Base-by-base conservation (phyloP, 2,329 filamentous ascomycete species). In the Drechslerella stenobrocha region DNA sequence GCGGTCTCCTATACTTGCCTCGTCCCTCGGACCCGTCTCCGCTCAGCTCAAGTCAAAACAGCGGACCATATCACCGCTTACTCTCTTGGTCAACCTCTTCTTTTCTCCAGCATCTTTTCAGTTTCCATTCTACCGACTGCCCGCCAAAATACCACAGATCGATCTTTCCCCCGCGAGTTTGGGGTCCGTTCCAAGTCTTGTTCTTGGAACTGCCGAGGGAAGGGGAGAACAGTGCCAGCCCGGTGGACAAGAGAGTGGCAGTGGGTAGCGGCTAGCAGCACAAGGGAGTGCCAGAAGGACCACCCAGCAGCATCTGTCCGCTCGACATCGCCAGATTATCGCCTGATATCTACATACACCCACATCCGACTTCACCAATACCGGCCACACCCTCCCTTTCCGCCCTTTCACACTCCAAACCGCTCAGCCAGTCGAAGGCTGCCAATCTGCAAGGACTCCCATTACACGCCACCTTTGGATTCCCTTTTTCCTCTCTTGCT, bases 121-220 rank as follows among this genome's bases (percentile, higher is more conserved):
- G 35, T 56, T 67, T 56, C 40, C 50, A 58, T 58, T 58, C 45
- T 37, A 47, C 53, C 37, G 47, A 52, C 47, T 44, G 37, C 53
- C 47, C 44, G 47, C 53, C 61, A 53, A 66, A 66, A 66, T 66
- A 66, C 48, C 48, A 58, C 61, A 52, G 61, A 66, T 53, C 61
- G 53, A 59, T 52, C 48, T 48, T 50, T 23, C 35, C 53, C 45
- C 46, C 47, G 47, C 20, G 59, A 60, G 53, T 46, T 67, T 67
- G 60, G 63, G 37, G 37, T 18, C 4, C 37, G n/a, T 42, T 18
- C 37, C n/a, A 42, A 20, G 15, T 18, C 15, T 60, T 59, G 58
- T 60, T 67, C 34, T 45, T 42, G 50, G 50, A 34, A 42, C 48
- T 56, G 52, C 51, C 50, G 34, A 67, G 44, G 52, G 55, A 42